Evolutionary conservation across 169 alveolate species (phyloP), one percentile per base, ranked within the genome.

Genomic region (Cytauxzoon felis): DNA sequence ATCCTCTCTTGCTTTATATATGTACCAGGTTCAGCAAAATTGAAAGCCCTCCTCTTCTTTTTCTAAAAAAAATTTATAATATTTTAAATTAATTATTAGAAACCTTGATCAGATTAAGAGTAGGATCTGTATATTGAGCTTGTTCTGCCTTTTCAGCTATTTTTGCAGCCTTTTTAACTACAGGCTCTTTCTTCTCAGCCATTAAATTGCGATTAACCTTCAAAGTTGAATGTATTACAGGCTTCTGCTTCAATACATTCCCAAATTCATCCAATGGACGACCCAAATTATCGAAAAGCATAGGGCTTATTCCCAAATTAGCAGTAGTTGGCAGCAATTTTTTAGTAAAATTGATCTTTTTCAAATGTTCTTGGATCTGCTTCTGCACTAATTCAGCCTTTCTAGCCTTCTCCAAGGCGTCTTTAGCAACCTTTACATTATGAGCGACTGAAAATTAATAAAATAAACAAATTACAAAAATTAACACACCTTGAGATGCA

Each of bases 251-350:
- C 23, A 86, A 69, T 24, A 86, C 87, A 68, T 86, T 86, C 24
- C 92, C 92, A 18, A 78, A 66, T 24, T 80, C 89, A 48, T 86
- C 92, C 49, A 86, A 47, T 52, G 67, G 87, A 48, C 89, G 53
- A 11, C 92, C 92, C 32, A 81, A 72, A 32, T 80, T 80, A 67
- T 86, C 92, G 34, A 86, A 71, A 78, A 54, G 49, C 49, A 86
- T 73, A 23, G 67, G 63, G 42, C 51, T 64, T 23, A 61, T 26
- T 16, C 79, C 79, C 51, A 64, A 33, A 16, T 30, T 61, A 18
- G 73, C 60, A 23, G 79, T 64, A n/a, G 63, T 34, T 18, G 80
- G 72, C 23, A 64, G 45, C 11, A 64, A 47, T 21, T 75, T 75
- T 29, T 62, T 64, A 32, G 78, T 33, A 32, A 64, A 26, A 30